A percentile compares a stretch with the other conserved stretches of the same genome.
These are phyloP conservation scores for Termitomyces sp. DNA, from an alignment of 768 basidiomycete genomes.

Conservation along the genomic window DNA sequence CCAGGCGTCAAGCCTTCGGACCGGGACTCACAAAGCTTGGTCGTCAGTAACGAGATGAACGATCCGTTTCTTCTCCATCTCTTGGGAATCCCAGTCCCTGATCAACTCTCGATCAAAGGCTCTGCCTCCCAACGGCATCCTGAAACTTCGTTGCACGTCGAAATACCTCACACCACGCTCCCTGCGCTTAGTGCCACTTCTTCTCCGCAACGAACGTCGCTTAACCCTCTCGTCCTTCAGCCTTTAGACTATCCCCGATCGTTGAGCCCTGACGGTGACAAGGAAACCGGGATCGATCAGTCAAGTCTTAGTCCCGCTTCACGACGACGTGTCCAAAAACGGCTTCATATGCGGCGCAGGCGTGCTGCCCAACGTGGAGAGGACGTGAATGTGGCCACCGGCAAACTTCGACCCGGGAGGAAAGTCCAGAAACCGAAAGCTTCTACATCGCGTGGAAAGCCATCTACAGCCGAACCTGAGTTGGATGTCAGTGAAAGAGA, in stretches of 20 bases:
- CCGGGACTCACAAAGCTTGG: slow-evolving; percentile 5
- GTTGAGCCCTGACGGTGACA: slow-evolving; percentile 9
- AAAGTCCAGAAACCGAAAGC: slow-evolving; percentile 18
- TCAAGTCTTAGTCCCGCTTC: slow-evolving; percentile 39
- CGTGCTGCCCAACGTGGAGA: slow-evolving; percentile 47
- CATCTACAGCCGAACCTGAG: slow-evolving; percentile 1
- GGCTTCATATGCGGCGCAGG: slow-evolving; percentile 70
- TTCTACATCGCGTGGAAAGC: slow-evolving; percentile 12
- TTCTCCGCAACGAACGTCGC: slow-evolving; percentile 1
- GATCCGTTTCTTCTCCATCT: slow-evolving; percentile 9
- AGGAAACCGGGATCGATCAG: slow-evolving; percentile 12
- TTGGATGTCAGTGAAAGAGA: neutral
- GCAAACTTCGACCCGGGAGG: slow-evolving; percentile 36
- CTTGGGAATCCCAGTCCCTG: slow-evolving; percentile 4
- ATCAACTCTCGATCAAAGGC: neutral
- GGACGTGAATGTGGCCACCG: slow-evolving; percentile 21
- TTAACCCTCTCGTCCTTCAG: slow-evolving; percentile 2
- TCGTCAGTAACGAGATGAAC: slow-evolving; percentile 10
- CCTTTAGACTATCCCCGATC: slow-evolving; percentile 3
- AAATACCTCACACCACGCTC: neutral
- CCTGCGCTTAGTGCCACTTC: slow-evolving; percentile 1
- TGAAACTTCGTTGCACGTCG: slow-evolving; percentile 1
- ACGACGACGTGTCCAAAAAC: slow-evolving; percentile 55
- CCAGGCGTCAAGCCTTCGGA: slow-evolving; percentile 3
- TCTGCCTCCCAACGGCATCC: neutral